Evolutionary conservation across 148 eudicot species (phyloP).

Genomic region (Persicaria tinctoria): DNA sequence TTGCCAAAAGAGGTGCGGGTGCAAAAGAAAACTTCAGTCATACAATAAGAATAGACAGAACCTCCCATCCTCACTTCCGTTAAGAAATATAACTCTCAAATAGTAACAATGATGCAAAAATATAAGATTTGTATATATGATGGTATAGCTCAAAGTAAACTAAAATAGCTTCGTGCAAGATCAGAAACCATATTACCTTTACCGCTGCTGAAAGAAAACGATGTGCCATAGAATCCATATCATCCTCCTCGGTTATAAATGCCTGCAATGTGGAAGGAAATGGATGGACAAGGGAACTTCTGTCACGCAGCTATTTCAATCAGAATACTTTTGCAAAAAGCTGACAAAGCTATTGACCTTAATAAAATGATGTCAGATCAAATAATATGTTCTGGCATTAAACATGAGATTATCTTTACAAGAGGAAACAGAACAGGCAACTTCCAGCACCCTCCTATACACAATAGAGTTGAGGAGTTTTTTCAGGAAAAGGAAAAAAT

Average conservation of each 20-base stretch:
- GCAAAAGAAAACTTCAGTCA: too few species aligned
- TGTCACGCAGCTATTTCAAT: neutral
- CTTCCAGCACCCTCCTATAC: neutral
- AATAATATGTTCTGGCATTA: neutral
- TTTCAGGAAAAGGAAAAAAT: neutral
- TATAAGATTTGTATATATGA: neutral
- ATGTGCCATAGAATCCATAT: conserved; percentile 92
- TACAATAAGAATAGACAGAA: too few species aligned
- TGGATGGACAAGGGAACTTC: neutral
- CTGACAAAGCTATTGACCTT: neutral
- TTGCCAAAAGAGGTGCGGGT: too few species aligned
- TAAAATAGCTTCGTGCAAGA: neutral
- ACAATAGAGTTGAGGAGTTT: neutral
- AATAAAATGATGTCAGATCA: neutral
- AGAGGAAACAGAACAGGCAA: neutral
- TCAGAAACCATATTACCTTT: conserved; percentile 38
- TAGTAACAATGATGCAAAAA: neutral
- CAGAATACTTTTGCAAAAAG: neutral
- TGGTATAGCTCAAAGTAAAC: neutral
- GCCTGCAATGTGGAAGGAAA: conserved; percentile 44
- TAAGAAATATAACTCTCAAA: neutral
- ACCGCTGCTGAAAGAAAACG: conserved; percentile 88
- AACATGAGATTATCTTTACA: neutral
- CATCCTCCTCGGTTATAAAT: conserved; percentile 87
- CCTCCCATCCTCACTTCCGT: neutral